Conservation (phyloP, 306 rosid species). For the Urtica urens region DNA sequence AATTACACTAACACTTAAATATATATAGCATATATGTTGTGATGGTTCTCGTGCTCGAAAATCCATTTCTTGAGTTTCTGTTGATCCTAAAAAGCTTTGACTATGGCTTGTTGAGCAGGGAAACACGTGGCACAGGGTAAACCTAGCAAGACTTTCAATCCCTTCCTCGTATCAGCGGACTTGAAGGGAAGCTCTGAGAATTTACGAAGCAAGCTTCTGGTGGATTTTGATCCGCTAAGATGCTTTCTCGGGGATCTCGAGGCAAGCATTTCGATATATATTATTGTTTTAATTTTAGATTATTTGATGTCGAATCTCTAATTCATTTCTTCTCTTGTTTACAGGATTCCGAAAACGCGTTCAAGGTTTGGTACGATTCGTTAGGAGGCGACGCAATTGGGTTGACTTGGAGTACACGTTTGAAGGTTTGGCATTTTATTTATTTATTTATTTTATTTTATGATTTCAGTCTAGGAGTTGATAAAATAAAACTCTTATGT, state of each 20-base stretch:
- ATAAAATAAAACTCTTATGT: no score
- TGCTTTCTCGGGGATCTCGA: slow-evolving; percentile 59
- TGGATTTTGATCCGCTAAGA: slow-evolving; percentile 73
- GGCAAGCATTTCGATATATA: slow-evolving; percentile 42
- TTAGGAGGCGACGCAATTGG: slow-evolving; percentile 93
- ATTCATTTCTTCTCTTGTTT: slow-evolving; percentile 8
- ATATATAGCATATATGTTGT: no score
- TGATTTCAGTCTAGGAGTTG: no score
- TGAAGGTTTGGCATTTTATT: slow-evolving; percentile 45
- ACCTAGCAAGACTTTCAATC: slow-evolving; percentile 55
- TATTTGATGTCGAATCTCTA: no score
- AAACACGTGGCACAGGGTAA: slow-evolving; percentile 51
- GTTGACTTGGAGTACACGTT: slow-evolving; percentile 52
- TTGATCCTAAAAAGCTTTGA: neutral
- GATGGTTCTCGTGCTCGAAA: no score
- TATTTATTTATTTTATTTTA: no score
- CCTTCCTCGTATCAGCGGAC: slow-evolving; percentile 58
- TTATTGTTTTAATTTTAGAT: slow-evolving; percentile 2
- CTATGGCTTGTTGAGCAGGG: slow-evolving; percentile 29
- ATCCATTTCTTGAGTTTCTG: slow-evolving; percentile 4
- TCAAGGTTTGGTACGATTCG: slow-evolving; percentile 85
- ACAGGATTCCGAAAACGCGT: slow-evolving; percentile 41
- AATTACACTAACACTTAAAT: no score
- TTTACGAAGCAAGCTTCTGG: slow-evolving; percentile 51
- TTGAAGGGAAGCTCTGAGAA: slow-evolving; percentile 48